phyloP scores from a whole-genome alignment of 768 basidiomycete genomes.

The Sarcodon sp. region DNA sequence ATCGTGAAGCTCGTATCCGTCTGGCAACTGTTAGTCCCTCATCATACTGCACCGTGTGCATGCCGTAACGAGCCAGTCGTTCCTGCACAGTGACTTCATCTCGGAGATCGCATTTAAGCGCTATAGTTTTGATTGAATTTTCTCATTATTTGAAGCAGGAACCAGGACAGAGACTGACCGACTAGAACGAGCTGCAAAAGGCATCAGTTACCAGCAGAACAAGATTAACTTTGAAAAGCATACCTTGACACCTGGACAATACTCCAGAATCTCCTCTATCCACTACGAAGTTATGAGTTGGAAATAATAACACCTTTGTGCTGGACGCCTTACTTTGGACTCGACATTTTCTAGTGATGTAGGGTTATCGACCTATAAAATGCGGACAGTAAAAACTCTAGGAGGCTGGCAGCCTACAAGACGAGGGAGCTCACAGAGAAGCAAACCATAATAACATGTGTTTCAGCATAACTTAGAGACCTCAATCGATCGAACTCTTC shows the following conservation, averaged over 20 bases:
- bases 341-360: conserved; percentile 95
- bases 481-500: conserved; percentile 92
- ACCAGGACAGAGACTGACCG: conserved; percentile 37
- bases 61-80: conserved; percentile 55
- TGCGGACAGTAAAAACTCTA: conserved; percentile 5
- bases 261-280: conserved; percentile 86
- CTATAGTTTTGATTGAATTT: conserved; percentile 23
- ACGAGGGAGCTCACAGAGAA: conserved; percentile 56
- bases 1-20: conserved; percentile 86
- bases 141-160: conserved; percentile 1
- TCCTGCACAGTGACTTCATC: conserved; percentile 69
- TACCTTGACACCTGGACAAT: conserved; percentile 93
- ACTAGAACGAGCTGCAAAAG: conserved; percentile 65
- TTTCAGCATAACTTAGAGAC: conserved; percentile 93
- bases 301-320: background rate
- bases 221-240: conserved; percentile 8
- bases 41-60: conserved; percentile 79
- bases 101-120: conserved; percentile 91
- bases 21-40: conserved; percentile 81
- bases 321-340: conserved; percentile 45
- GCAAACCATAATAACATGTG: conserved; percentile 92
- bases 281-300: conserved; percentile 40
- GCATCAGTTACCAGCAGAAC: background rate
- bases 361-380: conserved; percentile 74
- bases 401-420: background rate